Evolutionary conservation across 805 yeast genomes (phyloP).

Genomic region (Wickerhamiella sorbophila): DNA sequence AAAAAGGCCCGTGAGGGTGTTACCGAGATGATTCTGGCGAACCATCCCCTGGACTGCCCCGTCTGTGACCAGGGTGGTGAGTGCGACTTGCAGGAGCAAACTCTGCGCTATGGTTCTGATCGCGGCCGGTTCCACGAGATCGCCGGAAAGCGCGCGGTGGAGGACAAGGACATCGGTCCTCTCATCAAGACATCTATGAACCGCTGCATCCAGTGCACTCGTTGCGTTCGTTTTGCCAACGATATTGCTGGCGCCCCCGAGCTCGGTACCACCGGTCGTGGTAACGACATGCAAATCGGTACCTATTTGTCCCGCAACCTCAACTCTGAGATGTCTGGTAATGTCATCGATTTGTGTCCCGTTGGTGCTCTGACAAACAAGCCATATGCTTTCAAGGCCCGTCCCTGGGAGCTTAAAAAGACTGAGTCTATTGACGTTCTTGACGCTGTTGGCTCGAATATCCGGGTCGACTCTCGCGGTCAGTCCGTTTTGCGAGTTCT

Average conservation of each 20-base stretch:
- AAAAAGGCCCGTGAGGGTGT: conserved; percentile 80
- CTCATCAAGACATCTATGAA: conserved; percentile 82
- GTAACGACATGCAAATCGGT: conserved; percentile 85
- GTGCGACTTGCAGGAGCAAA: conserved; percentile 83
- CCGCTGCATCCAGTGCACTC: conserved; percentile 83
- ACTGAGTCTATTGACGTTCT: conserved; percentile 75
- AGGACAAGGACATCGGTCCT: conserved; percentile 83
- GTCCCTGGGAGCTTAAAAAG: conserved; percentile 88
- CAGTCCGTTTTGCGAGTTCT: conserved; percentile 75
- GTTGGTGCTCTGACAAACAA: conserved; percentile 84
- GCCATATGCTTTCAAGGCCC: conserved; percentile 83
- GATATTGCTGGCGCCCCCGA: conserved; percentile 91
- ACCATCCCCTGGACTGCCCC: conserved; percentile 87
- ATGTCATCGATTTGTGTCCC: conserved; percentile 77
- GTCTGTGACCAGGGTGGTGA: conserved; percentile 93
- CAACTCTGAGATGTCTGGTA: conserved; percentile 75
- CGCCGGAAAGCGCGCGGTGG: conserved; percentile 77
- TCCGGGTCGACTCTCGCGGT: conserved; percentile 78
- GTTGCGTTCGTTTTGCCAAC: conserved; percentile 80
- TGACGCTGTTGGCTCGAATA: conserved; percentile 71
- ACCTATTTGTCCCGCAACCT: conserved; percentile 75
- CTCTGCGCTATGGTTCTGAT: conserved; percentile 69
- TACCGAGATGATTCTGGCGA: conserved; percentile 73
- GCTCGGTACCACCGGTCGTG: conserved; percentile 79
- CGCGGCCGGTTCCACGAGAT: conserved; percentile 75